Base-by-base conservation (phyloP, 352 stramenopile species). In the Pythium sp. region DNA sequence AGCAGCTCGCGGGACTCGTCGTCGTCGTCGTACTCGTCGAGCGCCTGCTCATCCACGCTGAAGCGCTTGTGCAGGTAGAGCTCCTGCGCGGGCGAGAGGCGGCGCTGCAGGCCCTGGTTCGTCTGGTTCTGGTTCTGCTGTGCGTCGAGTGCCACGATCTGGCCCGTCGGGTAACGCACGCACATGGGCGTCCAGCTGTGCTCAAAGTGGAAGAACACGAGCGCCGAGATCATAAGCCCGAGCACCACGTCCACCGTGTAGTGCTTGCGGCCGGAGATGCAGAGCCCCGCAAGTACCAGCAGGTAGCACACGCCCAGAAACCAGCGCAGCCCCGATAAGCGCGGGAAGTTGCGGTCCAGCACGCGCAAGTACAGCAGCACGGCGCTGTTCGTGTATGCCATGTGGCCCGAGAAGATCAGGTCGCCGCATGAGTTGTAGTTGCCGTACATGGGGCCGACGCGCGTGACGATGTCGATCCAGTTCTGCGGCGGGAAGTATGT, bases 161-260 rank as follows among this genome's bases (percentile, higher is more conserved):
- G 60, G 9, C 67, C 67, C 14, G 32, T 58, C 30, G 70, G 70
- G 59, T 73, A 58, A 38, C 82, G 77, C 51, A 86, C 72, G 61
- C 79, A 87, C 41, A 87, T 24, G 18, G 81, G 81, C 43, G 69
- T 85, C 84, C 84, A 92, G 61, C 80, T 80, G 72, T 92, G 81
- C 68, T 90, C 82, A 32, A 92, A 92, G 58, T 87, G 84, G 74
- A 92, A 92, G 77, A 89, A 92, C n/a, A 85, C 78, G 15, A 92
- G 72, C 51, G 77, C 76, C 28, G 82, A 82, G 49, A 92, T 75
- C 46, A 92, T 76, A 22, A 89, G 62, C 18, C 84, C 84, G 47
- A 92, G 79, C 46, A 90, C 81, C 6, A 92, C 79, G 67, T 92
- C 84, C n/a, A 92, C 84, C 6, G 84, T 90, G 72, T 92, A 92